Percentiles rank a stretch among this genome's conserved stretches.
phyloP scores from a whole-genome alignment of 495 filamentous ascomycete species.

The Cudoniella acicularis region DNA sequence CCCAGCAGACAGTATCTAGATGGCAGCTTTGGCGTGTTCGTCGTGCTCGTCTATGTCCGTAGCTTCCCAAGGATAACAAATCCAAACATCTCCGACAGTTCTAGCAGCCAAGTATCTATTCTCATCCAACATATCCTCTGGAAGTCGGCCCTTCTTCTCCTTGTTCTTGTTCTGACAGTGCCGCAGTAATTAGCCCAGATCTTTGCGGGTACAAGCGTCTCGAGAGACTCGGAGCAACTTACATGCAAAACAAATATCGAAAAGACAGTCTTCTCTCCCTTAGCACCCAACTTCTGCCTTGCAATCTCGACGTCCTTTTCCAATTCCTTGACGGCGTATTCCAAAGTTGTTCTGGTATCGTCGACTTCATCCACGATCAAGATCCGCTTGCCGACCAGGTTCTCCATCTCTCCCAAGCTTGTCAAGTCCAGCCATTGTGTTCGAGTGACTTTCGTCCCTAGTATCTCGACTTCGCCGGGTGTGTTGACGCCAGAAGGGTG shows the following conservation, averaged over 20 bases:
- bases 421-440: slow-evolving; percentile 97
- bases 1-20: not conserved
- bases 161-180: slow-evolving; percentile 88
- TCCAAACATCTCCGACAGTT: slow-evolving; percentile 92
- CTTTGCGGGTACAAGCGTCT: not conserved
- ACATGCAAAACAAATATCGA: slow-evolving; percentile 94
- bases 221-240: slow-evolving; percentile 35
- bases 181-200: slow-evolving; percentile 19
- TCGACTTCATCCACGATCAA: slow-evolving; percentile 99
- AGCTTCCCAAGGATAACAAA: slow-evolving; percentile 99
- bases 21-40: slow-evolving; percentile 53
- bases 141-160: slow-evolving; percentile 82
- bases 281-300: slow-evolving; percentile 60
- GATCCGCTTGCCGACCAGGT: slow-evolving; percentile 93
- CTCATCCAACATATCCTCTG: slow-evolving; percentile 71
- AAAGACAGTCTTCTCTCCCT: slow-evolving; percentile 76
- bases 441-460: slow-evolving; percentile 90
- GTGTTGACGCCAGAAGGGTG: slow-evolving; percentile 16
- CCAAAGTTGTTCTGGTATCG: slow-evolving; percentile 93
- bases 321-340: slow-evolving; percentile 94
- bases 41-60: slow-evolving; percentile 95
- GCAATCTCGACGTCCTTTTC: slow-evolving; percentile 92
- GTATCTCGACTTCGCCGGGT: slow-evolving; percentile 55
- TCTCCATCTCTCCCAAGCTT: slow-evolving; percentile 79
- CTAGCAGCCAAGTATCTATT: slow-evolving; percentile 79